A percentile compares a stretch with the other conserved stretches of the same genome.
phyloP scores from a whole-genome alignment of 768 basidiomycete species.

The Artomyces pyxidatus region DNA sequence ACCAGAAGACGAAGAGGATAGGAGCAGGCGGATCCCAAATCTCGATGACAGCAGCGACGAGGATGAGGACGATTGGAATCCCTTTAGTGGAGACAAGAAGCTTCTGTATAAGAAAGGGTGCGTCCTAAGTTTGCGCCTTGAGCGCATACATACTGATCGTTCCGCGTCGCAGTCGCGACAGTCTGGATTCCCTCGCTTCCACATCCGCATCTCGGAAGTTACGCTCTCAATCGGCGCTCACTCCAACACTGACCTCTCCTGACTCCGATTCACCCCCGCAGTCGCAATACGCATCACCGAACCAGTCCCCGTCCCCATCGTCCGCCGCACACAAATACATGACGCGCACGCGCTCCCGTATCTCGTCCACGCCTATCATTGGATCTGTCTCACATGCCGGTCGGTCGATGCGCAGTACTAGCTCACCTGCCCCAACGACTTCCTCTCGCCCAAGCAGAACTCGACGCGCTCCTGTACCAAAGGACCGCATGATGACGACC shows the following conservation, averaged over 20 bases:
- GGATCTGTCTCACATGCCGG: background rate
- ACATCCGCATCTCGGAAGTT: background rate
- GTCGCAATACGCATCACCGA: background rate
- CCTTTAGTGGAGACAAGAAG: background rate
- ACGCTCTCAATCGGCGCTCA: background rate
- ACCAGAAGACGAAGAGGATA: constrained; percentile 29
- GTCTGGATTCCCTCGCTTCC: too few species aligned
- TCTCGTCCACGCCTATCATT: background rate
- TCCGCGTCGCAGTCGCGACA: too few species aligned
- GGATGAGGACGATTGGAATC: constrained; percentile 44
- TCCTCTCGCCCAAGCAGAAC: background rate
- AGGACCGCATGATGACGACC: background rate
- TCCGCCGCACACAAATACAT: background rate
- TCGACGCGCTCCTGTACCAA: background rate
- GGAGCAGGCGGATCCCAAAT: constrained; percentile 26
- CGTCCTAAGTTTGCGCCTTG: constrained; percentile 4
- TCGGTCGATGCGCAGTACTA: background rate
- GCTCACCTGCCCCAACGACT: background rate
- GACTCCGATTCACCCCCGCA: too few species aligned
- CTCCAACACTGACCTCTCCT: background rate
- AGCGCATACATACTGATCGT: too few species aligned
- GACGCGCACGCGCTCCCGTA: background rate
- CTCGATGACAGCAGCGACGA: constrained; percentile 42
- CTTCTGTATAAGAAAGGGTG: constrained; percentile 8
- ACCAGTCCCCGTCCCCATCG: background rate